Evolutionary conservation across 2,329 filamentous ascomycete genomes (phyloP).

Genomic region (Elsinoe ampelina): DNA sequence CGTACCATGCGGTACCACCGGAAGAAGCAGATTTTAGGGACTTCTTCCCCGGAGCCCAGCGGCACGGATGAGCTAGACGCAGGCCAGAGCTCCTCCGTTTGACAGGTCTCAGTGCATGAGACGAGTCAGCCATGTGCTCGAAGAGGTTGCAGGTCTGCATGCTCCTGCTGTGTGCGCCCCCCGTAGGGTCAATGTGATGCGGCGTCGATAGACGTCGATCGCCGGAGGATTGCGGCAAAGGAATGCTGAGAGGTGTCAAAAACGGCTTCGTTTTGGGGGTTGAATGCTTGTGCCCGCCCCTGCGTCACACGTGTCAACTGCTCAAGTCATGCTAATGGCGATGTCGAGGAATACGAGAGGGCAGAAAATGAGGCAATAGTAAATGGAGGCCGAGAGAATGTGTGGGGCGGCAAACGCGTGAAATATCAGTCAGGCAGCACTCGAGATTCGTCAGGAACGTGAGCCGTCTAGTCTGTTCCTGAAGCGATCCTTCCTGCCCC

Average conservation of each 20-base stretch:
- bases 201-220: not conserved
- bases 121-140: not conserved
- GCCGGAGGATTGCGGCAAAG: not conserved
- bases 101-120: not conserved
- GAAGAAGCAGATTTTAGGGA: not conserved
- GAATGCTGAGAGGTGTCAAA: not conserved
- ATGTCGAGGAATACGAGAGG: no score
- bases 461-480: not conserved
- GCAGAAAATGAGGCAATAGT: no score
- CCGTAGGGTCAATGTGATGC: no score
- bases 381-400: no score
- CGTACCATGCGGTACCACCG: slow-evolving; percentile 1
- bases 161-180: no score
- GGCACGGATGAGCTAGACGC: not conserved
- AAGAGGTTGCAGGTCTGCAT: no score
- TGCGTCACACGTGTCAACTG: not conserved
- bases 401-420: no score
- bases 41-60: not conserved
- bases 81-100: slow-evolving; percentile 1
- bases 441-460: slow-evolving; percentile 5
- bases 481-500: no score
- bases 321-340: not conserved
- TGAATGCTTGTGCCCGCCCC: not conserved
- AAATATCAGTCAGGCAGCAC: no score
- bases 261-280: not conserved